Evolutionary conservation across 2,329 filamentous ascomycete genomes (phyloP).

Genomic region (Atkinsonella hypoxylon): DNA sequence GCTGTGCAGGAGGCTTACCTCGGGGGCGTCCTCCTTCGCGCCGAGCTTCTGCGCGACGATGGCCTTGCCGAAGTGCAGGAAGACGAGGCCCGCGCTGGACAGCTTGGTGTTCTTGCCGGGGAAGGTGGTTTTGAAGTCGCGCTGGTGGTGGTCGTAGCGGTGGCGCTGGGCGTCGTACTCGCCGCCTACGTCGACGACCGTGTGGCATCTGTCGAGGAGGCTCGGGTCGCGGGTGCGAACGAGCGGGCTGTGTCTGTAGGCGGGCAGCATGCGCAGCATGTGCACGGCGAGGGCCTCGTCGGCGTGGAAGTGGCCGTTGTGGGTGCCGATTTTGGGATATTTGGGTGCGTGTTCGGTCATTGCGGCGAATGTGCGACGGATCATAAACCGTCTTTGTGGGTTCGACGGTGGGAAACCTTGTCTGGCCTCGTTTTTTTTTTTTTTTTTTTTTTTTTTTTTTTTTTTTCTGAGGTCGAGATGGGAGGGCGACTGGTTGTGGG

Average conservation of each 20-base stretch:
- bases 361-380: slow-evolving; percentile 18
- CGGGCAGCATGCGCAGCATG: slow-evolving; percentile 80
- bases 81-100: slow-evolving; percentile 85
- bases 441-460: not conserved
- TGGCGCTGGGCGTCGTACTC: slow-evolving; percentile 68
- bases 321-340: slow-evolving; percentile 75
- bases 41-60: slow-evolving; percentile 55
- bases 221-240: slow-evolving; percentile 80
- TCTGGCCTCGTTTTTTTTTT: too few relatives aligned
- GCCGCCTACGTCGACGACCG: slow-evolving; percentile 94
- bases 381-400: slow-evolving; percentile 14
- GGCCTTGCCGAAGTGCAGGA: slow-evolving; percentile 82
- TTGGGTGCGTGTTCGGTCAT: slow-evolving; percentile 61
- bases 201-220: slow-evolving; percentile 71
- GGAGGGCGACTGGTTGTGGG: not conserved
- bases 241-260: slow-evolving; percentile 62
- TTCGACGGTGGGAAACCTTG: not conserved
- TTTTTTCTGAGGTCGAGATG: not conserved
- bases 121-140: slow-evolving; percentile 76
- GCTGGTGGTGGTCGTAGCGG: slow-evolving; percentile 97
- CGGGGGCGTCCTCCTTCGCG: slow-evolving; percentile 45
- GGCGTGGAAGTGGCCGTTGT: slow-evolving; percentile 98
- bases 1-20: slow-evolving; percentile 65
- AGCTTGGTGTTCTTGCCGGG: slow-evolving; percentile 78
- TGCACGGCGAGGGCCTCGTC: slow-evolving; percentile 96